phyloP scores from a whole-genome alignment of 306 rosid species.

The Echinosophora koreensis region DNA sequence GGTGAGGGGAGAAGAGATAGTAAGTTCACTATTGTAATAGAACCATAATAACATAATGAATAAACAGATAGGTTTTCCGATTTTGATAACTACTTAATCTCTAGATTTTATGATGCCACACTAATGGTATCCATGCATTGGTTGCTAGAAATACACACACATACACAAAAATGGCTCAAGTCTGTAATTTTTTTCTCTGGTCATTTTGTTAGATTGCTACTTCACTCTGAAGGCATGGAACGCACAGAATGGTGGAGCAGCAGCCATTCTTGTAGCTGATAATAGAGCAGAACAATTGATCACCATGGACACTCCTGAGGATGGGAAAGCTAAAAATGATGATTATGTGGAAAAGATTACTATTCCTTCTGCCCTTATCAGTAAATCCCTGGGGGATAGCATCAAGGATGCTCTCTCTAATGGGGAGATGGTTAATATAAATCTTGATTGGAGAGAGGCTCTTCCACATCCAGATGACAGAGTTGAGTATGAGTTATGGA shows the following conservation, averaged over 20 bases:
- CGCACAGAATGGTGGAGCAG: conserved; percentile 96
- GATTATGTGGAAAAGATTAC: conserved; percentile 77
- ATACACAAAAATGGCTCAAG: conserved; percentile 7
- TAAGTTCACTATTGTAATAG: neutral
- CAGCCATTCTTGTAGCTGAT: conserved; percentile 95
- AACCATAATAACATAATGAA: neutral
- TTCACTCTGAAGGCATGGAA: conserved; percentile 98
- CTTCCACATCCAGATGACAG: conserved; percentile 99
- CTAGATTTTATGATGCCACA: neutral
- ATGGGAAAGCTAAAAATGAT: conserved; percentile 62
- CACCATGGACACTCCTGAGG: conserved; percentile 97
- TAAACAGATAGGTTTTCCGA: neutral
- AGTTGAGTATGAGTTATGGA: conserved; percentile 96
- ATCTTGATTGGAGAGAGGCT: conserved; percentile 97
- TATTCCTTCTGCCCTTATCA: conserved; percentile 90
- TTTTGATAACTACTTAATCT: conserved; percentile 7
- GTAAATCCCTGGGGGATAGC: conserved; percentile 79
- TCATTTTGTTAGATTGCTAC: conserved; percentile 78
- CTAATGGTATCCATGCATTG: neutral
- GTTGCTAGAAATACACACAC: conserved; percentile 12
- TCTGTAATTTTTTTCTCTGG: conserved; percentile 23
- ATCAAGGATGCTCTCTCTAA: conserved; percentile 74
- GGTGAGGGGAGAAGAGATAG: neutral
- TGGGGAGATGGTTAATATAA: conserved; percentile 75
- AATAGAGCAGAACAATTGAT: conserved; percentile 73